Evolutionary conservation across 2,329 filamentous ascomycete species (phyloP), one percentile per base, ranked within the genome.

Genomic region (Ceratocystis cubensis): DNA sequence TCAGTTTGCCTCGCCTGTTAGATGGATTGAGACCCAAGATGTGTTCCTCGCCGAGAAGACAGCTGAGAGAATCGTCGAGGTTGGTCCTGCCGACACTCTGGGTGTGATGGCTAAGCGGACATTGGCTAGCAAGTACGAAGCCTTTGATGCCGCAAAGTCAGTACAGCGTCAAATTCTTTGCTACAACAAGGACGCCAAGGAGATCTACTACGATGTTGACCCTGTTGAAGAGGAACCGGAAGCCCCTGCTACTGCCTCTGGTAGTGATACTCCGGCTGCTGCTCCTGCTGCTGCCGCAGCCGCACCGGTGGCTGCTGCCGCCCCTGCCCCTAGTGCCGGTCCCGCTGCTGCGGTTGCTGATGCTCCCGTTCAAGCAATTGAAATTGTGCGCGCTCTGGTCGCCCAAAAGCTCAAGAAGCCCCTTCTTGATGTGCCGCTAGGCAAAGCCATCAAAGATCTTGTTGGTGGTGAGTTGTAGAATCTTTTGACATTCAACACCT

Each of bases 11-110:
- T 97, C 93, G 65, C 94, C 94, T 63, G 94, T 99, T 73, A 88
- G 94, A 86, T 99, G 94, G 94, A 99, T 99, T 78, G 94, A 99
- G 80, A 99, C 94, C 66, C 94, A 99, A 80, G 94, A 99, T 93
- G 94, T 99, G 73, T 94, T 99, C 74, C 88, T 99, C 72, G 93
- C 88, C 70, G 91, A 97, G 78, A 94, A 96, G 80, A 88, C 87
- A 64, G 95, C 94, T 63, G 94, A 99, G 83, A 87, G 94, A 75
- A 95, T 99, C 74, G 94, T 99, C 73, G 94, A 99, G 78, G 88
- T 99, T 72, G 94, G 94, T 75, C 94, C 94, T 30, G 92, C 93
- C 73, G 93, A 99, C 78, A 99, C 94, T 30, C 85, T 99, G 45
- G 93, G 93, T 75, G 92, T 91, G 67, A 99, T 99, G 94, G 94